Evolutionary conservation across 176 grass and related monocot genomes (phyloP).

Genomic region (Eragrostis nindensis): DNA sequence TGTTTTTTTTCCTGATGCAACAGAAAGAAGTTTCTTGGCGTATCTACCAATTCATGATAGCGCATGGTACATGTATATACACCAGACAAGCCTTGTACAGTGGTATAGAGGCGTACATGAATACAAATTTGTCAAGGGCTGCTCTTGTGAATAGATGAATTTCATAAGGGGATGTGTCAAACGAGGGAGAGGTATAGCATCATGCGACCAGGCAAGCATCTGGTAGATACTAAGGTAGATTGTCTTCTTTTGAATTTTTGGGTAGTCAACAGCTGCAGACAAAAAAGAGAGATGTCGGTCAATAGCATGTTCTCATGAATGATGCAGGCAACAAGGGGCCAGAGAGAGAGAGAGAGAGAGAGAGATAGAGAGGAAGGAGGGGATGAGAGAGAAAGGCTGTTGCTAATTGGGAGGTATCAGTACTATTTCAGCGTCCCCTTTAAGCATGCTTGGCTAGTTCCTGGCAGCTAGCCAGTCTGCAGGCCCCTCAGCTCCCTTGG

Average conservation of each 20-base stretch:
- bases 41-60: not conserved
- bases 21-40: conserved; percentile 35
- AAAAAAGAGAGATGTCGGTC: conserved; percentile 88
- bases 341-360: conserved; percentile 25
- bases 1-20: not conserved
- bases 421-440: conserved; percentile 57
- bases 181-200: not conserved
- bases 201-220: not conserved
- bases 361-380: conserved; percentile 16
- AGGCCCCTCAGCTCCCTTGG: conserved; percentile 48
- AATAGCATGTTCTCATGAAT: conserved; percentile 91
- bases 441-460: conserved; percentile 61
- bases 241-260: conserved; percentile 48
- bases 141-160: not conserved
- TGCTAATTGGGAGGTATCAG: conserved; percentile 78
- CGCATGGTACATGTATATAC: conserved; percentile 18
- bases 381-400: conserved; percentile 52
- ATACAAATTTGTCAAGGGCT: not conserved
- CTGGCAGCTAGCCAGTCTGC: conserved; percentile 40
- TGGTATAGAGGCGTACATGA: not conserved
- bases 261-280: conserved; percentile 81
- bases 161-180: not conserved
- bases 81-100: not conserved
- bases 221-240: conserved; percentile 18
- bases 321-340: conserved; percentile 41